Conservation (phyloP, 2,329 filamentous ascomycete species). For the Colletotrichum acutatum region DNA sequence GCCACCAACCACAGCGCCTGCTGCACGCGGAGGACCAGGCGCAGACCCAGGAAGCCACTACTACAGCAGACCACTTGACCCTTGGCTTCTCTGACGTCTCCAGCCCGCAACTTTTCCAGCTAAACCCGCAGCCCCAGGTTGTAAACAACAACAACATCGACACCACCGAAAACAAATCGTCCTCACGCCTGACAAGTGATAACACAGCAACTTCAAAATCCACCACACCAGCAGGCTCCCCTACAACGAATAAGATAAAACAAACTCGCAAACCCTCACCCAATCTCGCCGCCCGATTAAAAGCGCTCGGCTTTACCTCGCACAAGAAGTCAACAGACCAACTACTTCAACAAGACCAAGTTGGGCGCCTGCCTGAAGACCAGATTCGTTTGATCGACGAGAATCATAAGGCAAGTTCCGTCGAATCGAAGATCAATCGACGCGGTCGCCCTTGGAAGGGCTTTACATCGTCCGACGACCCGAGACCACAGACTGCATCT, state of each 20-base stretch:
- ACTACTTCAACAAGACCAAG: slow-evolving; percentile 52
- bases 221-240: slow-evolving; percentile 39
- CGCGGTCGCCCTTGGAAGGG: slow-evolving; percentile 80
- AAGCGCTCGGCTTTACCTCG: slow-evolving; percentile 70
- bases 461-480: slow-evolving; percentile 62
- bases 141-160: slow-evolving; percentile 39
- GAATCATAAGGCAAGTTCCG: slow-evolving; percentile 69
- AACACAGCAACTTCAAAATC: slow-evolving; percentile 6
- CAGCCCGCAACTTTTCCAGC: slow-evolving; percentile 50
- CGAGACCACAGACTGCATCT: slow-evolving; percentile 30
- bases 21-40: slow-evolving; percentile 10
- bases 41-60: slow-evolving; percentile 12
- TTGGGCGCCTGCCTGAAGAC: slow-evolving; percentile 77
- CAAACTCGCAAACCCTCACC: slow-evolving; percentile 69
- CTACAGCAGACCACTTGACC: slow-evolving; percentile 34
- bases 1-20: slow-evolving; percentile 23
- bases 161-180: slow-evolving; percentile 34
- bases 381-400: slow-evolving; percentile 77
- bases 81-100: slow-evolving; percentile 55
- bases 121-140: slow-evolving; percentile 38
- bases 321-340: slow-evolving; percentile 48
- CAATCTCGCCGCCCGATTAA: slow-evolving; percentile 72
- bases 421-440: slow-evolving; percentile 65
- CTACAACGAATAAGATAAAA: slow-evolving; percentile 40
- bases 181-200: not conserved